A percentile compares a stretch with the other conserved stretches of the same genome.
Conservation (phyloP, 257 asterid species). For the Fraxinus excelsior region DNA sequence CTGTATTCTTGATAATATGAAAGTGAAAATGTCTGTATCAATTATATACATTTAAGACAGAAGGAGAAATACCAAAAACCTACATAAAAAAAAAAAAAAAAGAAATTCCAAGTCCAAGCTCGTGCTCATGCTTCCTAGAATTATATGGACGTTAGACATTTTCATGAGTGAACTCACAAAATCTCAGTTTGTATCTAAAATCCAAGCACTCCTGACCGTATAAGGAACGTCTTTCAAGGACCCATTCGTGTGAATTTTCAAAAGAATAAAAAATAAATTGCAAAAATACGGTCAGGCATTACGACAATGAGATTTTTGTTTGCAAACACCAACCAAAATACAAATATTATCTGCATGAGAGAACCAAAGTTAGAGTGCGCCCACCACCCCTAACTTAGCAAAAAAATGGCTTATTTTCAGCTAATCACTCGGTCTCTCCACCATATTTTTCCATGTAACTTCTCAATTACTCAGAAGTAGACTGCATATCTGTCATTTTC, state of each 20-base stretch:
- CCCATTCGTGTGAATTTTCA: constrained; percentile 33
- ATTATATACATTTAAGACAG: no score
- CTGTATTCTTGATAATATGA: no score
- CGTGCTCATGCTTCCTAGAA: not conserved
- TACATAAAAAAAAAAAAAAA: no score
- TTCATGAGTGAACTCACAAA: not conserved
- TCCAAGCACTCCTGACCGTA: not conserved
- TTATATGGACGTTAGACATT: not conserved
- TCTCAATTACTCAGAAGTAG: constrained; percentile 38
- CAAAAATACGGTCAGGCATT: constrained; percentile 22
- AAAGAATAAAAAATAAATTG: constrained; percentile 20
- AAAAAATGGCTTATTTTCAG: constrained; percentile 31
- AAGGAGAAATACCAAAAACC: no score
- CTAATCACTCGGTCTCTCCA: constrained; percentile 35
- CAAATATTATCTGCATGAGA: constrained; percentile 67
- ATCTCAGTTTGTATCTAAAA: not conserved
- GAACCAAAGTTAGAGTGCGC: constrained; percentile 49
- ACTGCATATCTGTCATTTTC: constrained; percentile 27
- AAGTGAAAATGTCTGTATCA: no score
- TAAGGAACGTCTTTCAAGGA: constrained; percentile 27
- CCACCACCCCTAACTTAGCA: constrained; percentile 50
- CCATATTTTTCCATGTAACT: constrained; percentile 30
- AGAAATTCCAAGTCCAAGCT: not conserved
- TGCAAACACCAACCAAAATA: constrained; percentile 33
- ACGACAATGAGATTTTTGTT: constrained; percentile 24